Evolutionary conservation across 2,329 filamentous ascomycete genomes (phyloP), one percentile per base, ranked within the genome.

Genomic region (Periconia sp.): DNA sequence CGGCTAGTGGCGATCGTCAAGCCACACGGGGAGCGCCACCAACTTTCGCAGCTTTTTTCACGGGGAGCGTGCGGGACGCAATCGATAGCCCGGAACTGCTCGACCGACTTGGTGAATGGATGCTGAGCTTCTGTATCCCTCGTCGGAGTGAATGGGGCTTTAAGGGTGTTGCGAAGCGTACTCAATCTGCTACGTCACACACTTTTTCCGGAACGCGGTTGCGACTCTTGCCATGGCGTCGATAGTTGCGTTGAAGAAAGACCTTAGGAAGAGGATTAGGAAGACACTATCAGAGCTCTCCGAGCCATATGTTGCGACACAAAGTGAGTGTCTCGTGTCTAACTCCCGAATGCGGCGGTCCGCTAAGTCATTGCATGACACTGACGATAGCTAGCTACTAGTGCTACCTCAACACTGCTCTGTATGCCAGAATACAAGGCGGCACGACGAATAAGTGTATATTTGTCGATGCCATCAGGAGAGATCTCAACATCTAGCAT

Each of bases 381-480:
- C 56, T 62, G 37, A 64, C 47, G 18, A 28, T 25, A 6, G 13
- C 23, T 66, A 94, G 89, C 89, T 57, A 72, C 76, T 36, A 75
- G 74, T 54, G 84, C 89, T 16, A 86, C 85, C 53, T 78, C 83
- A 40, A 75, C 79, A 5, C 73, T 96, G 25, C 75, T 86, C 31
- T 75, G 78, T 9, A 82, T 92, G 58, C 78, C 82, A 36, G 87
- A 90, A 40, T 99, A 95, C 67, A 75, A 83, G 51, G 77, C 85
- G 40, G 92, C 94, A 29, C 80, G 77, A 47, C 80, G 83, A 39
- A 82, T 99, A 61, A 91, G 89, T 57, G 79, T 99, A 43, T 99
- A 95, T 67, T 78, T 99, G 12, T 94, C 92, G 9, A 99, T 99
- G 94, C 91, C 92, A 1, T 75, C 78, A 8, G 87, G 86, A 17